Evolutionary conservation across 345 rosid species (phyloP), one percentile per base, ranked within the genome.

Genomic region (Ceriops decandra): DNA sequence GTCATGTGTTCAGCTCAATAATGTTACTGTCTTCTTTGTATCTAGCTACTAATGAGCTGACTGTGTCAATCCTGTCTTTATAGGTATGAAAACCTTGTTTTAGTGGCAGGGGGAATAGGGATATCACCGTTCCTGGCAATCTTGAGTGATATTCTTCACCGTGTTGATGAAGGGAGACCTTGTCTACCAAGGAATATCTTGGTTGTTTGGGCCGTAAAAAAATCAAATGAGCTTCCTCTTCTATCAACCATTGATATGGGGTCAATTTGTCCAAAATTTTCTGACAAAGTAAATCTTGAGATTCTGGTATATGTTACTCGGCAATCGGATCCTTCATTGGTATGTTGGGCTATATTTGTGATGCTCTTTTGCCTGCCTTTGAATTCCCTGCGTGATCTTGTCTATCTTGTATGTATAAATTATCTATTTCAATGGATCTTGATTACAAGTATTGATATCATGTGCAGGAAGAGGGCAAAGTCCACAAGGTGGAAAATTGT

Each of bases 101-200:
- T 93, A 70, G 92, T 93, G 19, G 98, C 97, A 2, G 98, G 98
- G 67, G 97, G 98, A 57, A 91, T 89, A 42, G 98, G 97, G 46
- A 87, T 93, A 71, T 85, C 97, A 20, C 98, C 98, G 0, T 87
- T 93, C 82, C 64, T 93, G 52, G 97, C 97, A 38, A 84, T 93
- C 75, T 31, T 91, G 80, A 86, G 92, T 31, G 96, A 93, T 67
- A 73, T 93, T 77, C 75, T 89, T 66, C 96, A 85, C 74, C 85
- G 96, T 17, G 61, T 79, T 30, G 79, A 82, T 58, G 87, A 88
- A 72, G 91, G 87, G 19, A 86, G 79, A 67, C 80, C 84, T 32
- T 93, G 98, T 77, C 78, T 79, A 63, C 95, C 98, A 2, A 83
- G 74, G 61, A 86, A 83, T 30, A 68, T 91, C 70, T 53, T 89